A percentile compares a stretch with the other conserved stretches of the same genome.
phyloP scores from a whole-genome alignment of 2,329 filamentous ascomycete species.

The Metarhizium anisopliae region DNA sequence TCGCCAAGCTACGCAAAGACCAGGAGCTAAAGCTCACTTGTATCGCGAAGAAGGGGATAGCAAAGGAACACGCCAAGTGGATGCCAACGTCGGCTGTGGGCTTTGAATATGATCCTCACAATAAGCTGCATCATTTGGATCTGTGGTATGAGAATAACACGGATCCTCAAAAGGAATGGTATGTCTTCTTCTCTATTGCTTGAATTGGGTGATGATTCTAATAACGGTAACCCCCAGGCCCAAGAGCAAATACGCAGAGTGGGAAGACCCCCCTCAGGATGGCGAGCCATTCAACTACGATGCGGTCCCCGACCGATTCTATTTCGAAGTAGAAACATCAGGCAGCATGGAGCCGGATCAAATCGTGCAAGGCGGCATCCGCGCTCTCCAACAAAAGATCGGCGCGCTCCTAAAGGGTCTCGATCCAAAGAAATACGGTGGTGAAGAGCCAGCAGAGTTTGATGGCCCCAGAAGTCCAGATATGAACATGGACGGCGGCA shows the following conservation, averaged over 20 bases:
- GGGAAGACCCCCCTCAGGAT: slow-evolving; percentile 71
- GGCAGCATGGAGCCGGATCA: slow-evolving; percentile 83
- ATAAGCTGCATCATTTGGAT: slow-evolving; percentile 85
- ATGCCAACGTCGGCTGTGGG: slow-evolving; percentile 84
- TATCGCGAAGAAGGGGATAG: slow-evolving; percentile 95
- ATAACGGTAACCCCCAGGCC: slow-evolving; percentile 46
- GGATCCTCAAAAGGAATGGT: slow-evolving; percentile 79
- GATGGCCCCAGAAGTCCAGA: slow-evolving; percentile 60
- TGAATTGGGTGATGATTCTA: neutral
- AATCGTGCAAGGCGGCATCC: slow-evolving; percentile 83
- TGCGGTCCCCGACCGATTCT: slow-evolving; percentile 76
- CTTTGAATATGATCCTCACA: slow-evolving; percentile 97
- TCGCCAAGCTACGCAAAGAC: slow-evolving; percentile 81
- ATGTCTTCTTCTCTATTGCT: slow-evolving; percentile 20
- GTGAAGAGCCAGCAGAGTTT: slow-evolving; percentile 50
- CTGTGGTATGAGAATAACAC: slow-evolving; percentile 80
- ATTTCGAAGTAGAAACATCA: slow-evolving; percentile 85
- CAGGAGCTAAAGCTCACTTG: slow-evolving; percentile 88
- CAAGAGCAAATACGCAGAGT: slow-evolving; percentile 67
- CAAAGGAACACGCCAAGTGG: slow-evolving; percentile 99
- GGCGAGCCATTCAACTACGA: slow-evolving; percentile 88
- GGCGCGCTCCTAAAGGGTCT: slow-evolving; percentile 61
- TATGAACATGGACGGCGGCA: slow-evolving; percentile 48
- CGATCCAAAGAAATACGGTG: slow-evolving; percentile 39
- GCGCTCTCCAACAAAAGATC: slow-evolving; percentile 82